Evolutionary conservation across 202 grass and related monocot genomes (phyloP).

Genomic region (Hordeum pubiflorum): DNA sequence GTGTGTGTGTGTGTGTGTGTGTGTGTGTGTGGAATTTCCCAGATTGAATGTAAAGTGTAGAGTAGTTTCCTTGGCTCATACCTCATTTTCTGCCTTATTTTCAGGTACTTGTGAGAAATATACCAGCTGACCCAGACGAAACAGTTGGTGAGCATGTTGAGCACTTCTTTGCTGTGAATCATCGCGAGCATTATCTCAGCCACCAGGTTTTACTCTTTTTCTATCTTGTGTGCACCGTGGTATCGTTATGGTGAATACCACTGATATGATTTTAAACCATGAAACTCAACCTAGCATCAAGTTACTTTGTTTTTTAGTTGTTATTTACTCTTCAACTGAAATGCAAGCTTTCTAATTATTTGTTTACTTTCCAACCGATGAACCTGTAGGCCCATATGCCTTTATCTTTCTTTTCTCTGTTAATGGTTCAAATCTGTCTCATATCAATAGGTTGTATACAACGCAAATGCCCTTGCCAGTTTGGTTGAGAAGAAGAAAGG

Average conservation of each 20-base stretch:
- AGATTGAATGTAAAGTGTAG: too few relatives aligned
- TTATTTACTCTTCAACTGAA: slow-evolving; percentile 3
- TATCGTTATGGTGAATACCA: too few relatives aligned
- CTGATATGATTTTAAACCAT: too few relatives aligned
- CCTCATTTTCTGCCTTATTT: neutral
- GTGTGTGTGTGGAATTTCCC: too few relatives aligned
- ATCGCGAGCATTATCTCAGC: slow-evolving; percentile 77
- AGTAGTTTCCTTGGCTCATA: neutral
- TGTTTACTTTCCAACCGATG: neutral
- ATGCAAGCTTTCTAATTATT: neutral
- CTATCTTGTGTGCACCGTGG: too few relatives aligned
- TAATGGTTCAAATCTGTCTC: neutral
- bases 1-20: too few relatives aligned
- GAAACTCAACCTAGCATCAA: too few relatives aligned
- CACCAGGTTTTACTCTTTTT: slow-evolving; percentile 45
- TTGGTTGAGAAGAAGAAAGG: slow-evolving; percentile 62
- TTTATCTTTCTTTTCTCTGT: neutral
- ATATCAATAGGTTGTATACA: slow-evolving; percentile 62
- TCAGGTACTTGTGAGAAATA: slow-evolving; percentile 87
- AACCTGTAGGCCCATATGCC: neutral
- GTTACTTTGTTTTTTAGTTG: too few relatives aligned
- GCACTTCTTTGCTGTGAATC: slow-evolving; percentile 98
- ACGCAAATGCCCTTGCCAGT: slow-evolving; percentile 71
- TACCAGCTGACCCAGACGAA: slow-evolving; percentile 81
- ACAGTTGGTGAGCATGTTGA: slow-evolving; percentile 92